Conservation (phyloP, 2,329 filamentous ascomycete species). For the Magnaporthiopsis poae region DNA sequence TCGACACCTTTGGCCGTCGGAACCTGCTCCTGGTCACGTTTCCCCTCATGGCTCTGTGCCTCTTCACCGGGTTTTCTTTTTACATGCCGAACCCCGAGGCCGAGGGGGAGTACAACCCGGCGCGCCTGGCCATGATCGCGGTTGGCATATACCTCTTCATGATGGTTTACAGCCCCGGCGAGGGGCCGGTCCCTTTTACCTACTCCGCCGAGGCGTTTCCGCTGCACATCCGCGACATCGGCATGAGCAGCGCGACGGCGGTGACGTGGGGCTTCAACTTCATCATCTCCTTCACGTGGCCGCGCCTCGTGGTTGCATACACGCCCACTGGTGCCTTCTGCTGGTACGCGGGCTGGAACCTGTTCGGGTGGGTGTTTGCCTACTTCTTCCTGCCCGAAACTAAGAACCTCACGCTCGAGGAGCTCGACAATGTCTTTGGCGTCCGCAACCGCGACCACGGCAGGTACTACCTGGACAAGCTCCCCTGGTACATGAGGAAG, state of each 20-base stretch:
- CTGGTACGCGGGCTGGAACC: constrained; percentile 37
- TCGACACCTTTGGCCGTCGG: constrained; percentile 57
- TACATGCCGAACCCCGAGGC: constrained; percentile 26
- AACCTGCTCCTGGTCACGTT: constrained; percentile 55
- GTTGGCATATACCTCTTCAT: constrained; percentile 37
- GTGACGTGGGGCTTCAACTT: constrained; percentile 38
- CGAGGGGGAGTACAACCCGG: constrained; percentile 10
- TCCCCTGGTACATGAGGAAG: constrained; percentile 6
- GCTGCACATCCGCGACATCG: constrained; percentile 49
- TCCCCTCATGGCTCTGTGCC: constrained; percentile 53
- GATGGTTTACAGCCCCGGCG: constrained; percentile 45
- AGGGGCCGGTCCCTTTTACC: constrained; percentile 53
- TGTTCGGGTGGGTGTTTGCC: constrained; percentile 32
- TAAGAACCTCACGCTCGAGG: constrained; percentile 28
- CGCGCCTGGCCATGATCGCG: constrained; percentile 37
- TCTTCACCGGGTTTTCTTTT: constrained; percentile 47
- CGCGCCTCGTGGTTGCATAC: constrained; percentile 30
- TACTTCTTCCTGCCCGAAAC: constrained; percentile 26
- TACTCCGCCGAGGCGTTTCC: constrained; percentile 59
- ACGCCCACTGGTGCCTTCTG: constrained; percentile 34
- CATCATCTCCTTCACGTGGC: constrained; percentile 33
- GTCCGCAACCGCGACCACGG: constrained; percentile 11
- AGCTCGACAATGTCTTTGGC: constrained; percentile 25
- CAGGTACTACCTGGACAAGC: constrained; percentile 6
- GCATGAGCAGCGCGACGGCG: constrained; percentile 47